phyloP scores from a whole-genome alignment of 805 yeast species.

The Starmerella riodocensis region DNA sequence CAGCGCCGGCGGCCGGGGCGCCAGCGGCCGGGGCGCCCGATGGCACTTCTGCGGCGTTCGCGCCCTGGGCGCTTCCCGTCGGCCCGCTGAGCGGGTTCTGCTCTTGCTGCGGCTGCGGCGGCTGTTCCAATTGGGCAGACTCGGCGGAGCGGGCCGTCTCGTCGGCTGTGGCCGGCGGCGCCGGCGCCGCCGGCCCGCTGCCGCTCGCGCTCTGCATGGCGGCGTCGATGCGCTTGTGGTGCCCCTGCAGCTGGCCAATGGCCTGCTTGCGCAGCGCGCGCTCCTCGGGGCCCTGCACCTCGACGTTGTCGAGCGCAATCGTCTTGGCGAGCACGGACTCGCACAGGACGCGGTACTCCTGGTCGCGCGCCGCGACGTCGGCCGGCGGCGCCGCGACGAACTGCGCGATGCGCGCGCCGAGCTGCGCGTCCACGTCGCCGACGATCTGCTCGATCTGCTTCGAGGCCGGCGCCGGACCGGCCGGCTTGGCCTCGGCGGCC shows the following conservation, averaged over 20 bases:
- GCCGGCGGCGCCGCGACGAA: slow-evolving; percentile 20
- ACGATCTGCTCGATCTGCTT: slow-evolving; percentile 23
- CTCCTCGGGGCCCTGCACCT: slow-evolving; percentile 25
- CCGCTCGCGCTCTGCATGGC: slow-evolving; percentile 9
- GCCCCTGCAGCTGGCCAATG: slow-evolving; percentile 25
- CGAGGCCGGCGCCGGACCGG: slow-evolving; percentile 17
- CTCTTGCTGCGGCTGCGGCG: neutral
- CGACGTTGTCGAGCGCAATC: slow-evolving; percentile 27
- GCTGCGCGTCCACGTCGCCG: slow-evolving; percentile 20
- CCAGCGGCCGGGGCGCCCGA: too few relatives aligned
- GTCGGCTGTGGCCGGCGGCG: neutral
- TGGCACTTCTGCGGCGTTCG: neutral
- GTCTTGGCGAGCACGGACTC: slow-evolving; percentile 28
- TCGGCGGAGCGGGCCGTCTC: neutral
- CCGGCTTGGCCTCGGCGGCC: slow-evolving; percentile 6
- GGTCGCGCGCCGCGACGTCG: slow-evolving; percentile 20
- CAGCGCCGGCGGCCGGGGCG: too few relatives aligned
- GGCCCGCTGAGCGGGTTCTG: neutral
- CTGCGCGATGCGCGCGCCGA: slow-evolving; percentile 19
- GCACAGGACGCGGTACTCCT: slow-evolving; percentile 25
- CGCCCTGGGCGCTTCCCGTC: neutral
- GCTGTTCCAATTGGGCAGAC: neutral
- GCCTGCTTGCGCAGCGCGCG: slow-evolving; percentile 26
- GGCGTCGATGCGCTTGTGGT: slow-evolving; percentile 24
- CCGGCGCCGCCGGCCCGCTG: neutral